A percentile compares a stretch with the other conserved stretches of the same genome.
These are phyloP conservation scores for Rhamnella rubrinervis DNA, from an alignment of 331 rosid species.

Conservation along the genomic window DNA sequence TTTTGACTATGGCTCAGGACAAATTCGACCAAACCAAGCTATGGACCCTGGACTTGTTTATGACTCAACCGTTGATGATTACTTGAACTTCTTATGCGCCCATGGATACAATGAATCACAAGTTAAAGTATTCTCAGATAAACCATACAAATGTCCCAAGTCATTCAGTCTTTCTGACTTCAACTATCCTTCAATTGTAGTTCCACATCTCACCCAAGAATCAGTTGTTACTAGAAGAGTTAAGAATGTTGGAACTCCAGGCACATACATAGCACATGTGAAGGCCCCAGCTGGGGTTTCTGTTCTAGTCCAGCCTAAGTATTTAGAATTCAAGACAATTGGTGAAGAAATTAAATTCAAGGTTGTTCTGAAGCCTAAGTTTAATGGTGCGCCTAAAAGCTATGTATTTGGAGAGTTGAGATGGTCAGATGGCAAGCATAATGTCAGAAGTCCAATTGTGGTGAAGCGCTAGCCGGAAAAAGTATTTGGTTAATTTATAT, in stretches of 20 bases:
- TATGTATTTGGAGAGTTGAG: constrained; percentile 27
- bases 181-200: constrained; percentile 31
- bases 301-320: constrained; percentile 23
- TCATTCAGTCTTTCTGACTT: constrained; percentile 13
- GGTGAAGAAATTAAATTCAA: constrained; percentile 26
- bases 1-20: constrained; percentile 59
- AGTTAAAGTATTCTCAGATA: constrained; percentile 5
- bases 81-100: constrained; percentile 32
- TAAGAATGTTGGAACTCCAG: constrained; percentile 35
- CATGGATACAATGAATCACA: constrained; percentile 10
- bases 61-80: constrained; percentile 19
- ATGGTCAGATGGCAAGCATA: constrained; percentile 35
- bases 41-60: constrained; percentile 34
- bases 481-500: neutral
- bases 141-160: constrained; percentile 21
- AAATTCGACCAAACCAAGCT: constrained; percentile 49
- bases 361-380: constrained; percentile 21
- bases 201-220: constrained; percentile 12
- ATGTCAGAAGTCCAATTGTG: constrained; percentile 25
- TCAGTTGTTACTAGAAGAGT: constrained; percentile 15
- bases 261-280: constrained; percentile 20
- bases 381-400: neutral
- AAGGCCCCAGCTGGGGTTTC: constrained; percentile 23
- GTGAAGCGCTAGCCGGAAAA: constrained; percentile 6
- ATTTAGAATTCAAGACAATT: constrained; percentile 9